A percentile compares a stretch with the other conserved stretches of the same genome.
Conservation (phyloP, 129 eudicot genomes). For the Apium graveolens region DNA sequence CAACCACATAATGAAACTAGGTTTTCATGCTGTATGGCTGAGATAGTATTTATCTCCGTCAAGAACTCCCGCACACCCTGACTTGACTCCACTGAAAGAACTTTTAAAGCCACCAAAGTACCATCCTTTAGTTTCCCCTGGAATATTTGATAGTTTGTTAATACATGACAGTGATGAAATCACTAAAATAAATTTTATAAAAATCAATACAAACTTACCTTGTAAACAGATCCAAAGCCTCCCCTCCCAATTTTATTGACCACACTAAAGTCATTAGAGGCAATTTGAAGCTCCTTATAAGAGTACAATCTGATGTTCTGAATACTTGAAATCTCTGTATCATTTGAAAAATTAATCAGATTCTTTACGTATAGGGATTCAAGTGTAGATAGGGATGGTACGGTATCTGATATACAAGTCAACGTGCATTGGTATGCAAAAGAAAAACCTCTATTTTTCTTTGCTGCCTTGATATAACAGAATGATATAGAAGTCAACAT, state of each 20-base stretch:
- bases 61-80: slow-evolving; percentile 75
- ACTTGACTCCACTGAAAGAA: slow-evolving; percentile 66
- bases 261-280: slow-evolving; percentile 50
- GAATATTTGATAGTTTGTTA: slow-evolving; percentile 11
- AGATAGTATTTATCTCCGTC: slow-evolving; percentile 62
- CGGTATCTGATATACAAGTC: neutral
- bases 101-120: slow-evolving; percentile 57
- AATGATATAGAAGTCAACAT: neutral
- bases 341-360: slow-evolving; percentile 13
- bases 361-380: neutral
- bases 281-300: slow-evolving; percentile 54
- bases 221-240: slow-evolving; percentile 86
- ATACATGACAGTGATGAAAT: neutral
- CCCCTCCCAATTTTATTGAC: slow-evolving; percentile 78
- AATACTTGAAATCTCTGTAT: slow-evolving; percentile 52
- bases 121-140: slow-evolving; percentile 81
- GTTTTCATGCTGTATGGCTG: slow-evolving; percentile 73
- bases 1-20: slow-evolving; percentile 76
- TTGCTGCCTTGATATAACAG: neutral
- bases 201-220: slow-evolving; percentile 34
- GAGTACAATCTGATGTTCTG: slow-evolving; percentile 45
- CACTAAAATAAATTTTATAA: neutral
- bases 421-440: neutral
- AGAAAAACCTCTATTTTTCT: neutral
- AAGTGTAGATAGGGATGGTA: neutral